Evolutionary conservation across 2,329 filamentous ascomycete species (phyloP).

Genomic region (Ophiosphaerella korrae): DNA sequence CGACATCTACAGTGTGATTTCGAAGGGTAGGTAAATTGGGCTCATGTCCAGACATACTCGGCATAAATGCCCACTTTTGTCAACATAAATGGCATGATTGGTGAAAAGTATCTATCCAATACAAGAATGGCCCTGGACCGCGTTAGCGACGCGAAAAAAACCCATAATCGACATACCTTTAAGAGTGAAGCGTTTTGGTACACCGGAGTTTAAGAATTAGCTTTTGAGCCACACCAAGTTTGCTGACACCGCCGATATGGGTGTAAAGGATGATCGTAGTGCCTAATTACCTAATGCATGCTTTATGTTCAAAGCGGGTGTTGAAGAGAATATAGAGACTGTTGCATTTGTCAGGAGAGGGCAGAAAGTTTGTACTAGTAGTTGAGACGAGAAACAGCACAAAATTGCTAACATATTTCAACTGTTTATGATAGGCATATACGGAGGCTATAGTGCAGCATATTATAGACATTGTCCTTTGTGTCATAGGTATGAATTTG

Average conservation of each 20-base stretch:
- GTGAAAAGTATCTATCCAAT: constrained; percentile 47
- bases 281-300: constrained; percentile 53
- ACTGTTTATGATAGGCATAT: no score
- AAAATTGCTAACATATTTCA: constrained; percentile 35
- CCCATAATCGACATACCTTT: no score
- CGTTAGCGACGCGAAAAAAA: constrained; percentile 48
- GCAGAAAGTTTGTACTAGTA: constrained; percentile 20
- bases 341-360: constrained; percentile 49
- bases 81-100: constrained; percentile 55
- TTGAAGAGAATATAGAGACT: constrained; percentile 44
- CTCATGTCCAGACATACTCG: constrained; percentile 62
- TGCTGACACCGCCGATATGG: constrained; percentile 62
- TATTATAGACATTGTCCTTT: no score
- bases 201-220: constrained; percentile 66
- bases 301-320: constrained; percentile 47
- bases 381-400: constrained; percentile 36
- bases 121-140: constrained; percentile 36
- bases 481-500: no score
- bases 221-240: constrained; percentile 63
- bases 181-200: constrained; percentile 58
- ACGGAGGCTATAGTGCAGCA: no score
- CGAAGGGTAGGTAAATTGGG: constrained; percentile 64
- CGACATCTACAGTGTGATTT: constrained; percentile 64
- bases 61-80: constrained; percentile 66
- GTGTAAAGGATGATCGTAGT: constrained; percentile 59